Evolutionary conservation across 2,329 filamentous ascomycete species (phyloP).

Genomic region (Stemphylium vesicarium): DNA sequence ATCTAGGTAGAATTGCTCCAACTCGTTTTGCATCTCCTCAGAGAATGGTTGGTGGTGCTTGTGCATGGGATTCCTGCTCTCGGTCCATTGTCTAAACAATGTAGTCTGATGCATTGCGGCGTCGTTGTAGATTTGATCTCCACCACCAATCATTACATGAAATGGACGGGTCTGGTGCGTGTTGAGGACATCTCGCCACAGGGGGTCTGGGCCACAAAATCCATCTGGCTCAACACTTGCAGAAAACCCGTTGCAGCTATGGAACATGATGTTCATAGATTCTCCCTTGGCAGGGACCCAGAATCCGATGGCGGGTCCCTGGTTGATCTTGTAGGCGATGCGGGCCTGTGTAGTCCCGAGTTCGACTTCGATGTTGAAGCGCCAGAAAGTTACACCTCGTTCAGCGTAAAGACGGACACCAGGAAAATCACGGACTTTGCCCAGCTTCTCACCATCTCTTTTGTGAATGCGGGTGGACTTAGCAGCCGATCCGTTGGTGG

Average conservation of each 20-base stretch:
- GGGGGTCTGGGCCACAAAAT: constrained; percentile 89
- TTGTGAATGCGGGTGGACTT: constrained; percentile 57
- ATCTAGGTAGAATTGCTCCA: constrained; percentile 87
- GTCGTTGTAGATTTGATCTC: constrained; percentile 97
- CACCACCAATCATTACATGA: constrained; percentile 97
- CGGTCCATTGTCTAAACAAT: constrained; percentile 83
- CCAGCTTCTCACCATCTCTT: constrained; percentile 79
- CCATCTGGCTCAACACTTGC: constrained; percentile 76
- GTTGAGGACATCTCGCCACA: constrained; percentile 97
- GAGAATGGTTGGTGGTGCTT: constrained; percentile 83
- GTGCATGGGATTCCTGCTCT: constrained; percentile 76
- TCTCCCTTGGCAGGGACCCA: constrained; percentile 88
- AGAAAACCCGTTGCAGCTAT: constrained; percentile 97
- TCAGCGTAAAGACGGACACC: constrained; percentile 85
- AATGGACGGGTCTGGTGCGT: constrained; percentile 90
- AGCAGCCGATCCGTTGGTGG: constrained; percentile 43
- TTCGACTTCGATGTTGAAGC: constrained; percentile 94
- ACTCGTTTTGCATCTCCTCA: constrained; percentile 80
- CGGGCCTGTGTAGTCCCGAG: constrained; percentile 78
- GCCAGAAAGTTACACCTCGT: constrained; percentile 92
- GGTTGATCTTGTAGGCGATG: constrained; percentile 94
- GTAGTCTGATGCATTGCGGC: constrained; percentile 75
- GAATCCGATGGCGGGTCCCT: constrained; percentile 85
- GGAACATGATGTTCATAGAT: constrained; percentile 98
- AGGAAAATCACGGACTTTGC: constrained; percentile 81